These are phyloP conservation scores for Penicillium diatomitis DNA, from an alignment of 495 filamentous ascomycete genomes.

Conservation along the genomic window DNA sequence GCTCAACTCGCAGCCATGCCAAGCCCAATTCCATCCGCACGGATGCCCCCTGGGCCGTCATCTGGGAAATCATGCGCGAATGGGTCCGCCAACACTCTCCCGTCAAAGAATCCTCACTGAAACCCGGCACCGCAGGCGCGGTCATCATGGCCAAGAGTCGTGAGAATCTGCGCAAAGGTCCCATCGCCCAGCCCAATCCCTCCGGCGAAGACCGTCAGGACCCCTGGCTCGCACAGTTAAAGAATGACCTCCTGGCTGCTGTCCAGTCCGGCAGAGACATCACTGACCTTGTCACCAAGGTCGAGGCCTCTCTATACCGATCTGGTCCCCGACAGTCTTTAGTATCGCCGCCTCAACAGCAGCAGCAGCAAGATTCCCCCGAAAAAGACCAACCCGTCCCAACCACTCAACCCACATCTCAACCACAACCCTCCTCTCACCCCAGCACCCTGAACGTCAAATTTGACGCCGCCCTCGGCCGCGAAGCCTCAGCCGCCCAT, in stretches of 20 bases:
- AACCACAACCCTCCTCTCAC: background rate
- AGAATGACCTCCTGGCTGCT: constrained; percentile 26
- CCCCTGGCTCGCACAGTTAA: constrained; percentile 20
- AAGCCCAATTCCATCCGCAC: constrained; percentile 86
- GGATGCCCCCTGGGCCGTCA: constrained; percentile 74
- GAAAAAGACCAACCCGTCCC: too few species aligned
- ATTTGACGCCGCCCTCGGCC: constrained; percentile 76
- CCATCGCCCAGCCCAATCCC: background rate
- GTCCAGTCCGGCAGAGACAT: constrained; percentile 28
- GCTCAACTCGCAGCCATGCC: constrained; percentile 71
- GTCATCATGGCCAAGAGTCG: constrained; percentile 47
- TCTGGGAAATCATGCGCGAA: constrained; percentile 92
- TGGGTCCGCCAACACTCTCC: constrained; percentile 74
- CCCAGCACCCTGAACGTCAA: constrained; percentile 50
- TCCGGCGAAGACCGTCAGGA: constrained; percentile 5
- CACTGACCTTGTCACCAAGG: constrained; percentile 29
- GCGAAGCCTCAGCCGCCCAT: constrained; percentile 38
- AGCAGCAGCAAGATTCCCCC: too few species aligned
- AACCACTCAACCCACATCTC: too few species aligned
- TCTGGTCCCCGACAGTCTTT: constrained; percentile 17
- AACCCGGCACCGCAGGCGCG: constrained; percentile 57
- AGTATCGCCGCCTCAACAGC: constrained; percentile 2
- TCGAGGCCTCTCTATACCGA: constrained; percentile 40
- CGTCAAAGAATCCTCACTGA: constrained; percentile 60
- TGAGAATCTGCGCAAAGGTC: constrained; percentile 12